Conservation (phyloP, 1,284 basidiomycete genomes). For the Rhodotorula mucilaginosa region DNA sequence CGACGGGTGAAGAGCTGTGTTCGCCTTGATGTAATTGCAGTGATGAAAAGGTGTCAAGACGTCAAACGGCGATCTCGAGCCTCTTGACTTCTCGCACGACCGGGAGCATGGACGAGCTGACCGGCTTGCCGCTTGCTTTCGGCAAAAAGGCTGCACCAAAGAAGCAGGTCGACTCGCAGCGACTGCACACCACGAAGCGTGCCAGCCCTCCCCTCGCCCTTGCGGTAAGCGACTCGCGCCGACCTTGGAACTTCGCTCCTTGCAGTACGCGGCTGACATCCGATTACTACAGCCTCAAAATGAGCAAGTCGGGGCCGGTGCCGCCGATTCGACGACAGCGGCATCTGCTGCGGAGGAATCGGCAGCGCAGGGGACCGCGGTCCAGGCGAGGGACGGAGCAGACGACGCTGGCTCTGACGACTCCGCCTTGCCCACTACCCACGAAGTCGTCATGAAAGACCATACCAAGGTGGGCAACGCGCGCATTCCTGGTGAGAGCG, state of each 20-base stretch:
- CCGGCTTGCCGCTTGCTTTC: slow-evolving; percentile 31
- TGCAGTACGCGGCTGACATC: too few species aligned
- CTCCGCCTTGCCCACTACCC: slow-evolving; percentile 53
- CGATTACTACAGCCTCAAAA: too few species aligned
- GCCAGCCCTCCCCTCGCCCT: not conserved
- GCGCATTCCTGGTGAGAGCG: not conserved
- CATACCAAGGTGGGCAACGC: slow-evolving; percentile 66
- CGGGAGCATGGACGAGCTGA: slow-evolving; percentile 21
- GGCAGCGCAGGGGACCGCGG: not conserved
- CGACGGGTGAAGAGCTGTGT: too few species aligned
- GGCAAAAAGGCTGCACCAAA: slow-evolving; percentile 18
- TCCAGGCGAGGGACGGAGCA: not conserved
- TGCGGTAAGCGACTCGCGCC: not conserved
- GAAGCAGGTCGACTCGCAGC: not conserved
- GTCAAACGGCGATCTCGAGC: not conserved
- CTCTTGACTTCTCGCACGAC: not conserved
- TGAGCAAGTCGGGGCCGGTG: not conserved
- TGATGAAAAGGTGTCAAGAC: too few species aligned
- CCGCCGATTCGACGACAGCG: not conserved
- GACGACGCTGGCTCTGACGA: slow-evolving; percentile 36
- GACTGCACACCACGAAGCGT: slow-evolving; percentile 16
- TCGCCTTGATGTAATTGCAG: too few species aligned
- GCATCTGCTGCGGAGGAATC: not conserved
- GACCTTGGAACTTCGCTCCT: too few species aligned
- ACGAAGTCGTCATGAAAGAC: slow-evolving; percentile 86